Percentiles rank a stretch among this genome's conserved stretches.
Conservation (phyloP, 139 green algal genomes). For the Micromonas commoda region DNA sequence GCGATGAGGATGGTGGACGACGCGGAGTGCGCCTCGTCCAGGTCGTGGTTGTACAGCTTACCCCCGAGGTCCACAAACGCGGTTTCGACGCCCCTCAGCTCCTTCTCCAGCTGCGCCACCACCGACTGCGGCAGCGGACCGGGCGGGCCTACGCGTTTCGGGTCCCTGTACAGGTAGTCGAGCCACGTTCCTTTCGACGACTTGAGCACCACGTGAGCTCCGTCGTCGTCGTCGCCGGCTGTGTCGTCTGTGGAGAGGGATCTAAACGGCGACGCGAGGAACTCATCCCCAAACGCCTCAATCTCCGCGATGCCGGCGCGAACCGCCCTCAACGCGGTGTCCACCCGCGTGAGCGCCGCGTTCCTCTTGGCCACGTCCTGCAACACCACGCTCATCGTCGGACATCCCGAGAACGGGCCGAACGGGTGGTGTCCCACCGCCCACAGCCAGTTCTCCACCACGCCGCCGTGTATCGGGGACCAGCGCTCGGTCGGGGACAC, state of each 20-base stretch:
- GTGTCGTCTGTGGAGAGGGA: not conserved
- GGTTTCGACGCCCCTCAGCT: not conserved
- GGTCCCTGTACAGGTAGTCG: not conserved
- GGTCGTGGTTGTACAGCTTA: slow-evolving; percentile 4
- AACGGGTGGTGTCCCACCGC: slow-evolving; percentile 41
- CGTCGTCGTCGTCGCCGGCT: too few species aligned
- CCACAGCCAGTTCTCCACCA: slow-evolving; percentile 38
- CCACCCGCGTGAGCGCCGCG: not conserved
- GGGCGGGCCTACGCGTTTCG: not conserved
- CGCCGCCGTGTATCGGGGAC: not conserved
- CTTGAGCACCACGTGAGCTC: too few species aligned
- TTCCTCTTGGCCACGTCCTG: not conserved
- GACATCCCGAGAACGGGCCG: slow-evolving; percentile 36
- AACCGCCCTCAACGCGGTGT: not conserved
- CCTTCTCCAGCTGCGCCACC: not conserved
- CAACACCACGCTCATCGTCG: slow-evolving; percentile 24
- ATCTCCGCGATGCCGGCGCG: not conserved
- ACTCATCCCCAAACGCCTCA: slow-evolving; percentile 4
- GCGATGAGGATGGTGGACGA: not conserved
- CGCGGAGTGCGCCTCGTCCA: not conserved
- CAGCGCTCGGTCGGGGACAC: not conserved
- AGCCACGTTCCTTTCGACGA: too few species aligned
- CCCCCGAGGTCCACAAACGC: slow-evolving; percentile 5
- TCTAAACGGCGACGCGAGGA: not conserved
- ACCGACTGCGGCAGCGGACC: not conserved